Base-by-base conservation (phyloP, 306 rosid genomes). In the Quercus mongolica region DNA sequence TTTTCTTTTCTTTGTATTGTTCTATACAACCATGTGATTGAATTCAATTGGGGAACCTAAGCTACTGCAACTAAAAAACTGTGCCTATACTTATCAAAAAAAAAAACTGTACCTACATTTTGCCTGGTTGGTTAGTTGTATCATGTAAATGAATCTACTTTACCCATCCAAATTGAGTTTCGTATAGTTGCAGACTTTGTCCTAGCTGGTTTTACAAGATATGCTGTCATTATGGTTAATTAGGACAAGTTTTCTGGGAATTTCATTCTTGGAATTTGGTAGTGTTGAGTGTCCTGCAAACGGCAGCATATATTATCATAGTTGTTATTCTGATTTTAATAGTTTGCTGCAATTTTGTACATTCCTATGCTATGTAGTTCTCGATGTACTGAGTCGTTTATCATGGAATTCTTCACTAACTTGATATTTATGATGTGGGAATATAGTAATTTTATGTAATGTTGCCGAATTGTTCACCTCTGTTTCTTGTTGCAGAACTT, bases 401-500 rank as follows among this genome's bases (percentile, higher is more conserved):
- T 14, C 2, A 12, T 44, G 17, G 21, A 28, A 28, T 19, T 59
- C 56, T n/a, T 26, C 20, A 57, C n/a, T 7, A n/a, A 35, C 46
- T 3, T 1, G 5, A 30, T 15, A 38, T 28, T 14, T 56, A 49
- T 14, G 33, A 28, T 75, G 52, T 41, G 56, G 35, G 21, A 7
- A 59, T 4, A 28, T 17, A 33, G 15, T 56, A 21, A 46, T 41
- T 74, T 4, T 78, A 28, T 12, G 5, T 71, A 15, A 41, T 12
- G 18, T 33, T 76, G 64, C 49, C 51, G n/a, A 67, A 31, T 71
- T 56, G 33, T 72, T 80, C 46, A 67, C 46, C 49, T 15, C 38
- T 79, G 38, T 80, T 79, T 20, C 62, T 80, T 74, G 77, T 65
- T 86, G 91, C 98, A 92, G 98, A 84, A 91, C 90, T 74, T 90